Base-by-base conservation (phyloP, 257 asterid species). In the Phtheirospermum japonicum region DNA sequence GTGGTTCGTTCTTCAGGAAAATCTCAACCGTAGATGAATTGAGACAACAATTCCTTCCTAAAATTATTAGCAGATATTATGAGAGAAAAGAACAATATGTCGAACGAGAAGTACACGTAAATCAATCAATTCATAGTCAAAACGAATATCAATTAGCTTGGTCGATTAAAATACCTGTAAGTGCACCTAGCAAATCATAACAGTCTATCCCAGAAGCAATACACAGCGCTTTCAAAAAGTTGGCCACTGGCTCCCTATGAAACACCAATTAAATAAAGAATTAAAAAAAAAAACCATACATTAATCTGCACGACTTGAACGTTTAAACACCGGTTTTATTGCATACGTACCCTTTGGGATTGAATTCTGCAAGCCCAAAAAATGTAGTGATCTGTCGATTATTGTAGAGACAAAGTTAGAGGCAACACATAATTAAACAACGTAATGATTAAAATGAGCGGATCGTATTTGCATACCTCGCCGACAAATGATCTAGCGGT, bases 11-110 rank as follows among this genome's bases (percentile, higher is more conserved):
- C 71, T 71, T 69, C 75, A 86, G 72, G 60, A 83, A 86, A 18
- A 75, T 13, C 4, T 86, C 82, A 0, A 86, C 77, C 0, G 87
- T 82, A 2, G 98, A 91, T 37, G 76, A 20, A 53, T 84, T 88
- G 40, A 91, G 79, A 69, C 98, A 91, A 7, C 98, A 91, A 9
- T 91, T 91, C 52, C 68, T 82, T 13, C 98, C 98, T 88, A 30
- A 8, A n/a, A 36, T 54, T 12, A 39, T 68, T 42, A 14, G 52
- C 19, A 49, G 26, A 48, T 23, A 23, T 33, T 2, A 5, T 33
- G 39, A 33, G 39, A 33, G 1, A 11, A 8, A 6, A 9, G 5
- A 40, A 12, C n/a, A 40, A 40, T 1, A 11, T 9, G 48, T 9
- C 13, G 14, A 9, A n/a, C n/a, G n/a, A n/a, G n/a, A n/a, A 11